phyloP scores from a whole-genome alignment of 176 grass and related monocot genomes.

The Puccinellia tenuiflora region DNA sequence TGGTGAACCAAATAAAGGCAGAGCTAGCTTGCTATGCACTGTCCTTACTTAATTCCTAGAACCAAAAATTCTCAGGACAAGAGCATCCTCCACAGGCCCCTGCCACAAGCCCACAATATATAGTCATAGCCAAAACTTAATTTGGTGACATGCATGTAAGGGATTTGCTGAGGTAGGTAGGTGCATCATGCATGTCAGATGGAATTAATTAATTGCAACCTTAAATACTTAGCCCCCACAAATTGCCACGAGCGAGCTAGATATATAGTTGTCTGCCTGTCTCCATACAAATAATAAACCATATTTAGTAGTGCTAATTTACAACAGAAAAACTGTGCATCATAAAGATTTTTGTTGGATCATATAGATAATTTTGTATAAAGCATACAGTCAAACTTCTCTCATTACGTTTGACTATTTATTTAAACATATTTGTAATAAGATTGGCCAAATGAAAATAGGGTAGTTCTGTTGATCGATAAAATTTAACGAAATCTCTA shows the following conservation, averaged over 20 bases:
- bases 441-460: no score
- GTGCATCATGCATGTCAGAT: not conserved
- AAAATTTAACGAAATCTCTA: no score
- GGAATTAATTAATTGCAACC: not conserved
- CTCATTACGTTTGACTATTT: no score
- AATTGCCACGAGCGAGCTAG: not conserved
- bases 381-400: no score
- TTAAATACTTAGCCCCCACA: not conserved
- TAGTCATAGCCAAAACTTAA: not conserved
- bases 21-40: not conserved
- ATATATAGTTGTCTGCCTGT: no score
- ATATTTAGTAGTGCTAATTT: not conserved
- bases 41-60: not conserved
- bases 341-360: no score
- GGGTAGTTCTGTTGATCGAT: no score
- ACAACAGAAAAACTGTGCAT: no score
- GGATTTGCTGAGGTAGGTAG: not conserved
- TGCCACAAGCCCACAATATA: not conserved
- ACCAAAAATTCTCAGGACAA: not conserved
- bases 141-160: not conserved
- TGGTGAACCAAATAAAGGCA: not conserved
- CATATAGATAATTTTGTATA: no score
- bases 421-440: no score
- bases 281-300: not conserved
- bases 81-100: not conserved